phyloP scores from a whole-genome alignment of 768 basidiomycete genomes.

The Tephrocybe rancida region DNA sequence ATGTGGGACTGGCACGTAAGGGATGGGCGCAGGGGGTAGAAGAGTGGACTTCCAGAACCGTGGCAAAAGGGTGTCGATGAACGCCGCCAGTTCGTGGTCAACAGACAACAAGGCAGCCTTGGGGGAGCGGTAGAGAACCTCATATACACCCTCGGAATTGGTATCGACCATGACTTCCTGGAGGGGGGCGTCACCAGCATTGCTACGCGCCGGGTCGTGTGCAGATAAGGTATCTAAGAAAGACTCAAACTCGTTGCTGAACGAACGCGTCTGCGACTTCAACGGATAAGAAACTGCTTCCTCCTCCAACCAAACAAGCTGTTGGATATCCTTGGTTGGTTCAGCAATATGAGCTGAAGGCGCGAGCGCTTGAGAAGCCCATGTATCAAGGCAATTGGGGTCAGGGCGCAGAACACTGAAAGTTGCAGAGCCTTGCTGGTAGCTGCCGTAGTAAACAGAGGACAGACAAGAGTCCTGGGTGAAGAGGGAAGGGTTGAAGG shows the following conservation, averaged over 20 bases:
- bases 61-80: constrained; percentile 67
- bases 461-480: constrained; percentile 46
- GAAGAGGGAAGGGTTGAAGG: constrained; percentile 44
- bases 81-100: constrained; percentile 36
- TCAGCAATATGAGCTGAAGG: constrained; percentile 27
- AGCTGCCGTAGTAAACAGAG: constrained; percentile 56
- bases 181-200: not conserved
- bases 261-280: constrained; percentile 29
- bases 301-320: constrained; percentile 66
- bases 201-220: constrained; percentile 1
- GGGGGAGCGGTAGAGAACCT: constrained; percentile 44
- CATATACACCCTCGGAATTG: constrained; percentile 18
- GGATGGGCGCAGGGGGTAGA: constrained; percentile 51
- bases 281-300: constrained; percentile 50
- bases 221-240: constrained; percentile 33
- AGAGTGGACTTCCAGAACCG: constrained; percentile 72
- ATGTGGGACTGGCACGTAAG: constrained; percentile 58
- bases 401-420: constrained; percentile 51
- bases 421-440: constrained; percentile 38
- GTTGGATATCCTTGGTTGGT: constrained; percentile 28
- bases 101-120: constrained; percentile 56
- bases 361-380: constrained; percentile 27
- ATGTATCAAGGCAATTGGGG: constrained; percentile 40
- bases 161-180: constrained; percentile 22
- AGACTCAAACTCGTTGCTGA: constrained; percentile 32